Percentiles rank a stretch among this genome's conserved stretches.
These are phyloP conservation scores for Ailanthus altissimus DNA, from an alignment of 345 rosid species.

Conservation along the genomic window DNA sequence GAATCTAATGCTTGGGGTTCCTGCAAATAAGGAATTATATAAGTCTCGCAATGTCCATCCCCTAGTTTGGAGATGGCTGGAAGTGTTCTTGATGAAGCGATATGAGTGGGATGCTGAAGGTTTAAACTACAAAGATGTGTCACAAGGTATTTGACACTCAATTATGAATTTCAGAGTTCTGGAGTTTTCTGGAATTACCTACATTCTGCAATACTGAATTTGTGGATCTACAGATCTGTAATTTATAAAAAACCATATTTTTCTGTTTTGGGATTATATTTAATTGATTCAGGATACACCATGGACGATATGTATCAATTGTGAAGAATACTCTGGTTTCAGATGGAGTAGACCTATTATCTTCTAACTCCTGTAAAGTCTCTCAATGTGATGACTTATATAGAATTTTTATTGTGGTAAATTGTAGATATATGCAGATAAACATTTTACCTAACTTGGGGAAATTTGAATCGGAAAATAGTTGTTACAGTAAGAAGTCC, in stretches of 20 bases:
- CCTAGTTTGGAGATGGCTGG: constrained; percentile 89
- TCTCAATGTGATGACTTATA: constrained; percentile 5
- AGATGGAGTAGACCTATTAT: not conserved
- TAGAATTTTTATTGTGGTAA: not conserved
- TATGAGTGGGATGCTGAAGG: constrained; percentile 84
- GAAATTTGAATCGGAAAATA: not conserved
- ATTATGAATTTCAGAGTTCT: not conserved
- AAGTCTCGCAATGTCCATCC: constrained; percentile 57
- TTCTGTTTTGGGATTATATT: not conserved
- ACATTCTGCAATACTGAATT: not conserved
- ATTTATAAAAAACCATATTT: not conserved
- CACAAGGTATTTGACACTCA: constrained; percentile 69
- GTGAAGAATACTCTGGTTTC: not conserved
- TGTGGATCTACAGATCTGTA: not conserved
- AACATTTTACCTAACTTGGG: constrained; percentile 2
- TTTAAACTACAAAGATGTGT: constrained; percentile 81
- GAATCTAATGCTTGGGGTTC: constrained; percentile 91
- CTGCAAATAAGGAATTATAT: constrained; percentile 48
- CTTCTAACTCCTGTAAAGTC: not conserved
- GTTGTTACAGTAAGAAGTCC: not conserved
- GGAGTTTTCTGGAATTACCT: constrained; percentile 13
- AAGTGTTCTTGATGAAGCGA: constrained; percentile 80
- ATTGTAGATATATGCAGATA: not conserved
- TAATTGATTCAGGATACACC: constrained; percentile 1
- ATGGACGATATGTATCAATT: not conserved